A percentile compares a stretch with the other conserved stretches of the same genome.
These are phyloP conservation scores for Colletotrichum sansevieriae DNA, from an alignment of 2,329 filamentous ascomycete genomes.

Conservation along the genomic window DNA sequence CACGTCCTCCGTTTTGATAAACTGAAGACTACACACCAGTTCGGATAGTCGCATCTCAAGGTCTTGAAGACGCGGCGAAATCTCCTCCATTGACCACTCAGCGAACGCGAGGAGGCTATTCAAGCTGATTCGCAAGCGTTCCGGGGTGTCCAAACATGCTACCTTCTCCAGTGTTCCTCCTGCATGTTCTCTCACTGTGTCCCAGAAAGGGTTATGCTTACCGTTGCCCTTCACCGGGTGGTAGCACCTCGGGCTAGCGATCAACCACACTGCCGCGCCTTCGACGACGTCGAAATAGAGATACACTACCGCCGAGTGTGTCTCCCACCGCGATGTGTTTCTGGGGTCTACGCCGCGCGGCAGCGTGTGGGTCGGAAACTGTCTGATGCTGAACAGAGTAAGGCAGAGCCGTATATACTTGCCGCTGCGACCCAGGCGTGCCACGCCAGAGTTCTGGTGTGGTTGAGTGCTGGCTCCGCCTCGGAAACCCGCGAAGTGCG, in stretches of 20 bases:
- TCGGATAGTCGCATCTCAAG: constrained; percentile 26
- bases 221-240: constrained; percentile 22
- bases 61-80: constrained; percentile 27
- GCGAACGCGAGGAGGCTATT: constrained; percentile 14
- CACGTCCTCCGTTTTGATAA: neutral
- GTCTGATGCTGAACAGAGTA: constrained; percentile 23
- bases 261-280: constrained; percentile 32
- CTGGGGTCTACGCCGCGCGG: constrained; percentile 5
- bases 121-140: constrained; percentile 22
- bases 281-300: constrained; percentile 27
- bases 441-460: neutral
- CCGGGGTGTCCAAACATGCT: neutral
- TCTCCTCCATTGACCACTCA: constrained; percentile 22
- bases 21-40: constrained; percentile 14
- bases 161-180: neutral
- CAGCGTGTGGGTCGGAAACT: constrained; percentile 19
- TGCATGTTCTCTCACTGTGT: constrained; percentile 7
- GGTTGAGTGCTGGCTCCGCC: neutral
- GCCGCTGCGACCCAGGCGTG: constrained; percentile 25
- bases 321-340: constrained; percentile 28
- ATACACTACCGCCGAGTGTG: constrained; percentile 26
- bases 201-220: constrained; percentile 27
- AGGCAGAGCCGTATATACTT: constrained; percentile 26
- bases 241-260: constrained; percentile 14
- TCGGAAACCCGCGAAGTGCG: constrained; percentile 22